Evolutionary conservation across 495 filamentous ascomycete genomes (phyloP).

Genomic region (Delitschia confertaspora): DNA sequence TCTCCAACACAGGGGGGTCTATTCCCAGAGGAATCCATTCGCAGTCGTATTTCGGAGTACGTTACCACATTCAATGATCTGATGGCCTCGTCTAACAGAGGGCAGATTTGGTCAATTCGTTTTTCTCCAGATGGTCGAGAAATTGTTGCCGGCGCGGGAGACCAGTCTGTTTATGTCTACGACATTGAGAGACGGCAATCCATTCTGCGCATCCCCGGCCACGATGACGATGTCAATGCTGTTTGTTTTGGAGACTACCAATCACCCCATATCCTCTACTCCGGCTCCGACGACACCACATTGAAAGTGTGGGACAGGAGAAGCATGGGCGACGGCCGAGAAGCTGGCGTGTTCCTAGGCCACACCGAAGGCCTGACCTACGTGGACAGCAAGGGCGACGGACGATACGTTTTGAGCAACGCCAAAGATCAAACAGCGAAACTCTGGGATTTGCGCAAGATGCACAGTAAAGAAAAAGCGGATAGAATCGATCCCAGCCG

Average conservation of each 20-base stretch:
- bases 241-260: constrained; percentile 87
- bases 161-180: constrained; percentile 78
- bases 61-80: background rate
- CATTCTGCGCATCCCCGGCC: constrained; percentile 66
- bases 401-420: constrained; percentile 87
- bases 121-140: constrained; percentile 91
- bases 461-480: constrained; percentile 61
- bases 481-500: constrained; percentile 43
- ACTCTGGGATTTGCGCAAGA: constrained; percentile 86
- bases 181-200: constrained; percentile 73
- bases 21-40: constrained; percentile 33
- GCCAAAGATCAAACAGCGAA: constrained; percentile 97
- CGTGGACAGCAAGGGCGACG: constrained; percentile 93
- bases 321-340: constrained; percentile 76
- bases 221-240: constrained; percentile 87
- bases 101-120: constrained; percentile 72
- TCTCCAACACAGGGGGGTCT: constrained; percentile 46
- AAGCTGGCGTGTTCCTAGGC: constrained; percentile 85
- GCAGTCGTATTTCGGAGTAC: constrained; percentile 10
- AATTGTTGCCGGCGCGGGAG: constrained; percentile 78
- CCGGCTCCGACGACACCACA: constrained; percentile 88
- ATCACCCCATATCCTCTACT: constrained; percentile 92
- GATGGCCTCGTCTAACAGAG: constrained; percentile 8
- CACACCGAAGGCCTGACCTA: constrained; percentile 94
- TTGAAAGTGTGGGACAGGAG: constrained; percentile 96